phyloP scores from a whole-genome alignment of 805 yeast genomes.

The Candida koratica region DNA sequence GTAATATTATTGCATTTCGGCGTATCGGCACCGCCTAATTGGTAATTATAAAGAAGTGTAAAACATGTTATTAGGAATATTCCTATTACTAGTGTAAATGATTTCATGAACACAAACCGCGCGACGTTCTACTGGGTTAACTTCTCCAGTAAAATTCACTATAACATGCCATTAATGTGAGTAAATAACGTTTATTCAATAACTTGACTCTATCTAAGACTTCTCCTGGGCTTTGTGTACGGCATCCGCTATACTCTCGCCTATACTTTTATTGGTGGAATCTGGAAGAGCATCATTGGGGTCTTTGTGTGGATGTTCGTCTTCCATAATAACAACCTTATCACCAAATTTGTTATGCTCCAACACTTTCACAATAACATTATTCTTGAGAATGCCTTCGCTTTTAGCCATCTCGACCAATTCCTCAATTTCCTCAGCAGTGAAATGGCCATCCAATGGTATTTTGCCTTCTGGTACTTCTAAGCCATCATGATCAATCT shows the following conservation, averaged over 20 bases:
- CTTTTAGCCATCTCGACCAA: constrained; percentile 29
- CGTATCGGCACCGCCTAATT: constrained; percentile 28
- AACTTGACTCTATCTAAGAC: neutral
- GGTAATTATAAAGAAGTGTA: constrained; percentile 15
- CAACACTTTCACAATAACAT: constrained; percentile 25
- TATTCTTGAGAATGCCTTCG: constrained; percentile 25
- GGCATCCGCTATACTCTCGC: constrained; percentile 7
- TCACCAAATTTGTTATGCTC: constrained; percentile 27
- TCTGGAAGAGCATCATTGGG: constrained; percentile 7
- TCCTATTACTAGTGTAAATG: constrained; percentile 3
- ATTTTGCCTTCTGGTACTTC: constrained; percentile 35
- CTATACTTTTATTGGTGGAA: constrained; percentile 3
- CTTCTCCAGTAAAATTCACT: too few relatives aligned
- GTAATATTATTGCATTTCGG: constrained; percentile 60
- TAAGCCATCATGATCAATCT: constrained; percentile 32
- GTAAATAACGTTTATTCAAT: neutral
- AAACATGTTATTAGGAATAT: constrained; percentile 9
- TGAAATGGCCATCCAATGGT: constrained; percentile 40
- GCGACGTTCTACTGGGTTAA: too few relatives aligned
- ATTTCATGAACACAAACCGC: too few relatives aligned
- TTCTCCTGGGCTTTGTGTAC: constrained; percentile 1
- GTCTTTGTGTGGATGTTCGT: neutral
- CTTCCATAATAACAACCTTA: constrained; percentile 24
- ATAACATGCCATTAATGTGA: neutral
- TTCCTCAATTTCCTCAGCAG: constrained; percentile 30